These are phyloP conservation scores for Penicillium sp. DNA, from an alignment of 2,329 filamentous ascomycete genomes.

Conservation along the genomic window DNA sequence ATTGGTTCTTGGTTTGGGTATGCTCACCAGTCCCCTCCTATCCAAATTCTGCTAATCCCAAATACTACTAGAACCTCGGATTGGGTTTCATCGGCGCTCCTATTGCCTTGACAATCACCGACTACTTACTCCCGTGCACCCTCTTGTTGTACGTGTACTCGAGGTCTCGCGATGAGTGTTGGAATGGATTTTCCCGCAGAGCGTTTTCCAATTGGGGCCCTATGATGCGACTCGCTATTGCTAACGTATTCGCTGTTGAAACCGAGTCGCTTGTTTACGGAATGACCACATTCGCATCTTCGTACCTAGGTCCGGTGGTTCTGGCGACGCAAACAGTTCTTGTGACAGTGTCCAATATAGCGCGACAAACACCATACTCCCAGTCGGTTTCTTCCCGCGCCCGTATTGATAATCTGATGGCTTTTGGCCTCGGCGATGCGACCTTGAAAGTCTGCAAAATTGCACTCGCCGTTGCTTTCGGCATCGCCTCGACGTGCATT, in stretches of 20 bases:
- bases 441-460: conserved; percentile 78
- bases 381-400: conserved; percentile 83
- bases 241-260: conserved; percentile 86
- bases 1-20: conserved; percentile 76
- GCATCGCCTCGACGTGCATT: conserved; percentile 77
- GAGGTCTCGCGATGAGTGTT: conserved; percentile 71
- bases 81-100: conserved; percentile 76
- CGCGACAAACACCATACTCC: conserved; percentile 87
- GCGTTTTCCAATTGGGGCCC: conserved; percentile 73
- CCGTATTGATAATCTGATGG: conserved; percentile 87
- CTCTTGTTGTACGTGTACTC: conserved; percentile 73
- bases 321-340: conserved; percentile 85
- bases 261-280: conserved; percentile 91
- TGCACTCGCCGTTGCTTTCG: conserved; percentile 63
- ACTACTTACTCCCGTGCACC: conserved; percentile 70
- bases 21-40: conserved; percentile 15
- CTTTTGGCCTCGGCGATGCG: conserved; percentile 75
- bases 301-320: conserved; percentile 73
- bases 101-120: conserved; percentile 71
- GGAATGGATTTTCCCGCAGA: conserved; percentile 71
- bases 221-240: conserved; percentile 82
- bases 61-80: conserved; percentile 44
- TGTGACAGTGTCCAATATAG: conserved; percentile 72
- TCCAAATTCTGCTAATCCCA: neutral
- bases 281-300: conserved; percentile 75